Percentiles rank a stretch among this genome's conserved stretches.
Conservation (phyloP, 169 alveolate species). For the Plasmodium knowlesi region DNA sequence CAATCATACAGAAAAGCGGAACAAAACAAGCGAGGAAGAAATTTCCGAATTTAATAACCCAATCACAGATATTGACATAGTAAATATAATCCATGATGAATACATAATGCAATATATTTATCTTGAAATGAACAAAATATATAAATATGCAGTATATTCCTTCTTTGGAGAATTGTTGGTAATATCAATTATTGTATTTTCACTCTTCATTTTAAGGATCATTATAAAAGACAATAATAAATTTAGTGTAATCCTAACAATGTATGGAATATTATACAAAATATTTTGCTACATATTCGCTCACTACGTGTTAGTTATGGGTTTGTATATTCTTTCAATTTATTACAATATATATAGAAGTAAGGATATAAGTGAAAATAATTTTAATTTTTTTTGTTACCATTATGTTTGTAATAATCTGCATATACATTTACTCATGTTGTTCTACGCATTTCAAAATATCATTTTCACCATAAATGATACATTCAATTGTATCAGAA, state of each 20-base stretch:
- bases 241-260: conserved; percentile 61
- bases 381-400: conserved; percentile 61
- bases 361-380: conserved; percentile 44
- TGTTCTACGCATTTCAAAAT: conserved; percentile 63
- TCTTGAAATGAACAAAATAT: conserved; percentile 60
- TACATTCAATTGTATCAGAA: conserved; percentile 51
- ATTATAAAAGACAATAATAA: conserved; percentile 57
- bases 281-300: conserved; percentile 68
- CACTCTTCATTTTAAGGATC: conserved; percentile 47
- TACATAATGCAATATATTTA: conserved; percentile 36
- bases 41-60: neutral
- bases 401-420: conserved; percentile 62
- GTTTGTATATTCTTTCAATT: conserved; percentile 44
- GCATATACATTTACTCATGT: conserved; percentile 61
- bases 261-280: conserved; percentile 65
- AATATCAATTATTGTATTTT: conserved; percentile 51
- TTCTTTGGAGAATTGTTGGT: conserved; percentile 64
- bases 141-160: conserved; percentile 52
- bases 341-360: conserved; percentile 44
- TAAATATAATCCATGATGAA: conserved; percentile 28
- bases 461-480: conserved; percentile 61
- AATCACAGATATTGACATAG: conserved; percentile 32
- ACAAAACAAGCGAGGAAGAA: neutral
- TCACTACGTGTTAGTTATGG: conserved; percentile 69
- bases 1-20: neutral